Percentiles rank a stretch among this genome's conserved stretches.
Conservation (phyloP, 352 stramenopile species). For the Phytophthora constricta region DNA sequence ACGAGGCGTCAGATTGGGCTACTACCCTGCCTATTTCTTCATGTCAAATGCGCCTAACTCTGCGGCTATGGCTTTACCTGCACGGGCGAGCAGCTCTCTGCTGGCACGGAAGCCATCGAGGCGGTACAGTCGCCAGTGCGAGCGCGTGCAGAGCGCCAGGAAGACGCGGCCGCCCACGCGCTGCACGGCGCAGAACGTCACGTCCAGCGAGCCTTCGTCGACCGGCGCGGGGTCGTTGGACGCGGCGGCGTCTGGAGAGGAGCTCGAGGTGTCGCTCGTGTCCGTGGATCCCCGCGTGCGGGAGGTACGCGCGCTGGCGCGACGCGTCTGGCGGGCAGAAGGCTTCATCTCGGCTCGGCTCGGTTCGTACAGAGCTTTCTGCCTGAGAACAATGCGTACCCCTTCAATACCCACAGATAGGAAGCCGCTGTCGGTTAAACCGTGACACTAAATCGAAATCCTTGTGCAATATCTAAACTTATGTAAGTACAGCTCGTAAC, state of each 20-base stretch:
- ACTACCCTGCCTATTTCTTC: too few relatives aligned
- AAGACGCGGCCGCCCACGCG: slow-evolving; percentile 57
- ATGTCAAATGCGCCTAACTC: too few relatives aligned
- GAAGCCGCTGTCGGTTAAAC: background rate
- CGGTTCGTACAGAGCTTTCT: slow-evolving; percentile 12
- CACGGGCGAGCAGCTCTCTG: slow-evolving; percentile 52
- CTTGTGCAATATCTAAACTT: too few relatives aligned
- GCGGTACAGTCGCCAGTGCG: slow-evolving; percentile 63
- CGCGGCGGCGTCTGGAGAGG: slow-evolving; percentile 4
- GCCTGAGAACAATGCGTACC: slow-evolving; percentile 3
- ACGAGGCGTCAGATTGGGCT: too few relatives aligned
- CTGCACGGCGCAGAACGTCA: slow-evolving; percentile 74
- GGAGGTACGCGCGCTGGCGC: slow-evolving; percentile 32
- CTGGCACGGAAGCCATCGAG: slow-evolving; percentile 55
- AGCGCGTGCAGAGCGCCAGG: slow-evolving; percentile 63
- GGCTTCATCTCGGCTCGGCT: slow-evolving; percentile 31
- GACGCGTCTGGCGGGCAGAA: slow-evolving; percentile 28
- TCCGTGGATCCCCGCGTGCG: slow-evolving; percentile 13
- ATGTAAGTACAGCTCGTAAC: too few relatives aligned
- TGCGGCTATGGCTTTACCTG: too few relatives aligned
- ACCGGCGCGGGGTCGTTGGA: slow-evolving; percentile 16
- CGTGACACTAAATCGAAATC: background rate
- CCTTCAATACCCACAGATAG: slow-evolving; percentile 16
- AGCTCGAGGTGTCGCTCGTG: background rate
- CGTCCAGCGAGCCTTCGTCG: slow-evolving; percentile 35